Base-by-base conservation (phyloP, 164 flowering plant genomes). In the Vitis rupestris region DNA sequence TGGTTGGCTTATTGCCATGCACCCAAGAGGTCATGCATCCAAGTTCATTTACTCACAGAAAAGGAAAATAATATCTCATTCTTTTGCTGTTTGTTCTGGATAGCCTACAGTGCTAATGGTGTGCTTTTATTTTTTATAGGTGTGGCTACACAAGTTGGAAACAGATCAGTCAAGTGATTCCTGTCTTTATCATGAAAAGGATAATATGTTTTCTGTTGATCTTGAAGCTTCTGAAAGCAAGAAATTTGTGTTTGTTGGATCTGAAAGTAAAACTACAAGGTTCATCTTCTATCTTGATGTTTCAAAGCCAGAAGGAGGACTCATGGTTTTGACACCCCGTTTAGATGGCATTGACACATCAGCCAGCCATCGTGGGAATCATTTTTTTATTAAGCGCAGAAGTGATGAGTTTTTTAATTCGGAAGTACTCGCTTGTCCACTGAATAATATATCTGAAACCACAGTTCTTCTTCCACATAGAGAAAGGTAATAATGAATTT, bases 211-310 rank as follows among this genome's bases (percentile, higher is more conserved):
- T 72, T 87, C 89, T 79, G 73, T 94, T 64, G 83, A 82, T 76
- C 88, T 94, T 78, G 63, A 77, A 56, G 87, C 82, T 71, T 90
- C 99, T 69, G 99, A 94, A 82, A 92, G 97, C 86, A 85, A 92
- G 73, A 82, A 70, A 68, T 92, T 74, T 76, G 67, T 94, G 77
- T 94, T 94, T 84, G 82, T 90, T 77, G 82, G 67, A 72, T 92
- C 97, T 68, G 90, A 75, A 76, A 94, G 99, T 79, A 89, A 92
- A 88, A 88, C 29, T 52, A 92, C 99, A 17, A 80, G 88, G 72
- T 94, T 86, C 62, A 76, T 85, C 44, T 88, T 86, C 74, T 88
- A 83, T 77, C 74, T 90, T 62, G 97, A 92, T 70, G 71, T 83
- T 74, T 80, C 85, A 56, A 87, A 80, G 73, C 86, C 81, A 51